Evolutionary conservation across 208 protist genomes (phyloP).

Genomic region (Naegleria lovaniensis): DNA sequence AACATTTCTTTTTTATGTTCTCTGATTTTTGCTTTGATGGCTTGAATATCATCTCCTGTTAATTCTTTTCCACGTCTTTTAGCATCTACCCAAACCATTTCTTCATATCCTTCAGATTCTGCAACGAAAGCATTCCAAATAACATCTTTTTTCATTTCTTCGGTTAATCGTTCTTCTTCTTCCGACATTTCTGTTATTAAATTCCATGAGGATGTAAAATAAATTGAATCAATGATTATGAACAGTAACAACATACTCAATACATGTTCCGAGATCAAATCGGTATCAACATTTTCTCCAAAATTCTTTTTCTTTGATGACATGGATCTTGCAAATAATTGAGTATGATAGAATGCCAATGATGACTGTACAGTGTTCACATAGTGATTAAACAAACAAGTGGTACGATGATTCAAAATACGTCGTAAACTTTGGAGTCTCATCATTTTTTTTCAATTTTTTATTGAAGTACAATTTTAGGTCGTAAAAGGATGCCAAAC

Average conservation of each 20-base stretch:
- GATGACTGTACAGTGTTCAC: too few relatives aligned
- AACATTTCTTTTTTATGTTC: neutral
- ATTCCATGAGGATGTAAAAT: neutral
- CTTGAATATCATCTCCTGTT: neutral
- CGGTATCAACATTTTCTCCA: neutral
- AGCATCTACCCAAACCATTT: neutral
- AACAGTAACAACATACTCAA: neutral
- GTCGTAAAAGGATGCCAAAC: too few relatives aligned
- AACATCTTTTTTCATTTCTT: neutral
- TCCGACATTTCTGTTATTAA: neutral
- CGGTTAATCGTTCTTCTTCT: neutral
- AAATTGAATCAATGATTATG: neutral
- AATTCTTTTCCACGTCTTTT: neutral
- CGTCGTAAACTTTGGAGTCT: too few relatives aligned
- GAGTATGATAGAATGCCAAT: neutral
- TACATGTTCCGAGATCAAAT: neutral
- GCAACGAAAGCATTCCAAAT: neutral
- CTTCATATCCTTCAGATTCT: slow-evolving; percentile 1
- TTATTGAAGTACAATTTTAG: too few relatives aligned
- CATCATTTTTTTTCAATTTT: too few relatives aligned
- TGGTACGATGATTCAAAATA: too few relatives aligned
- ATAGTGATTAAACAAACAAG: too few relatives aligned
- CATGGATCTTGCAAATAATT: neutral
- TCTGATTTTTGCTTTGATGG: neutral
- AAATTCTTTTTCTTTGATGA: neutral